phyloP scores from a whole-genome alignment of 2,329 filamentous ascomycete genomes.

The Pseudocercospora vitis region DNA sequence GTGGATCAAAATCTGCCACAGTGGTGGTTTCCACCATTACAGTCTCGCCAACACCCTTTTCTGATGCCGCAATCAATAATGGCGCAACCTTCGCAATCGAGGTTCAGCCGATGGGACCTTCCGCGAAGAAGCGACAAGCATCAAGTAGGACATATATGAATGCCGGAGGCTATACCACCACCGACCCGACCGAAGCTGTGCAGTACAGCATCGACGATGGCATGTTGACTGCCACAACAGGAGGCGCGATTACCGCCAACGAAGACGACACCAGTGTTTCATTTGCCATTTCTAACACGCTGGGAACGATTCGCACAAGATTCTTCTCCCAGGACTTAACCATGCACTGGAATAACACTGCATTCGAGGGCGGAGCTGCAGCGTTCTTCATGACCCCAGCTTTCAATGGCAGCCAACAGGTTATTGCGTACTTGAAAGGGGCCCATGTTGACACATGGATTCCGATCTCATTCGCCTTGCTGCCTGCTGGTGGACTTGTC shows the following conservation, averaged over 20 bases:
- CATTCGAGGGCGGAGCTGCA: conserved; percentile 35
- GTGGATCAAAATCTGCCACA: conserved; percentile 26
- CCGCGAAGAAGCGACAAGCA: conserved; percentile 28
- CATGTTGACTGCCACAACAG: conserved; percentile 25
- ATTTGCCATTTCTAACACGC: conserved; percentile 30
- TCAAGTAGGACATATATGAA: conserved; percentile 31
- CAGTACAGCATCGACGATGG: conserved; percentile 35
- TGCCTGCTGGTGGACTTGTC: conserved; percentile 22
- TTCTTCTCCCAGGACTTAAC: conserved; percentile 33
- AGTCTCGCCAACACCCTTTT: conserved; percentile 28
- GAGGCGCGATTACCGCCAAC: conserved; percentile 32
- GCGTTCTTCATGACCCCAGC: conserved; percentile 37
- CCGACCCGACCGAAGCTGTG: conserved; percentile 32
- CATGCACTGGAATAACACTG: conserved; percentile 37
- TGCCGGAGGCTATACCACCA: conserved; percentile 38
- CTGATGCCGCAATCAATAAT: conserved; percentile 33
- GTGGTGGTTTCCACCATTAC: conserved; percentile 34
- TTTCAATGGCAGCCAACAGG: conserved; percentile 30
- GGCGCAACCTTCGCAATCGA: conserved; percentile 37
- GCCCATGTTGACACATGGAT: conserved; percentile 31
- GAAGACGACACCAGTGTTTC: conserved; percentile 26
- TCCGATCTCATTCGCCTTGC: conserved; percentile 31
- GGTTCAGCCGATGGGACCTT: conserved; percentile 23
- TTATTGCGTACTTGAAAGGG: conserved; percentile 36
- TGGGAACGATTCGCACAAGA: conserved; percentile 31